Evolutionary conservation across 2,329 filamentous ascomycete genomes (phyloP).

Genomic region (Colletotrichum tofieldiae): DNA sequence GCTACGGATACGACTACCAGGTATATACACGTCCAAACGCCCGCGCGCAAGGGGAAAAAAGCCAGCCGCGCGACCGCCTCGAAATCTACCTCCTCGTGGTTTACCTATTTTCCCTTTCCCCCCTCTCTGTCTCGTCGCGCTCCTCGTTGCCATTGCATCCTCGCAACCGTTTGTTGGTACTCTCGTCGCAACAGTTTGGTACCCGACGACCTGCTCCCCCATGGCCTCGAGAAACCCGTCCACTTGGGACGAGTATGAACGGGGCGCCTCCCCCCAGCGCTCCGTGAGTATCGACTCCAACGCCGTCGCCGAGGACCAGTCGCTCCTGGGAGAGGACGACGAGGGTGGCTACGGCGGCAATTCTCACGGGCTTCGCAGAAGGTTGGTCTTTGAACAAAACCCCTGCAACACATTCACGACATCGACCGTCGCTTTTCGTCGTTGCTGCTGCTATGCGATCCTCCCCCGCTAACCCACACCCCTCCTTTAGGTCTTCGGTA

Average conservation of each 20-base stretch:
- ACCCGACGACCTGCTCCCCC: conserved; percentile 5
- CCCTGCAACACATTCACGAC: neutral
- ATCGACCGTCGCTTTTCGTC: conserved; percentile 3
- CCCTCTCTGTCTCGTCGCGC: conserved; percentile 1
- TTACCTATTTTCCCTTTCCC: neutral
- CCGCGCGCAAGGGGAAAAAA: conserved; percentile 8
- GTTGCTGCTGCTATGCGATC: conserved; percentile 49
- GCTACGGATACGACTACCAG: conserved; percentile 12
- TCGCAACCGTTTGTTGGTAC: neutral
- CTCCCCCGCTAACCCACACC: conserved; percentile 16
- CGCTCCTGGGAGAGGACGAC: conserved; percentile 60
- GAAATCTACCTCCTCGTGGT: neutral
- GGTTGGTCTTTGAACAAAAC: conserved; percentile 48
- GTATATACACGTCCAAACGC: conserved; percentile 38
- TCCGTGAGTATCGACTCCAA: conserved; percentile 60
- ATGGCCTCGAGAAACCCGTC: conserved; percentile 55
- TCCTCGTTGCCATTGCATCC: neutral
- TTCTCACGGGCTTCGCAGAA: conserved; percentile 50
- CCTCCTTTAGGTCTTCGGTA: conserved; percentile 68
- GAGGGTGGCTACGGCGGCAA: conserved; percentile 50
- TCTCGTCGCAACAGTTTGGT: neutral
- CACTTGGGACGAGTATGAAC: conserved; percentile 65
- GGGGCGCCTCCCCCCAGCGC: conserved; percentile 56
- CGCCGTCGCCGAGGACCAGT: conserved; percentile 62
- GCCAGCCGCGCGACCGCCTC: conserved; percentile 25